Evolutionary conservation across 2,329 filamentous ascomycete genomes (phyloP), one percentile per base, ranked within the genome.

Genomic region (Dactylellina sp.): DNA sequence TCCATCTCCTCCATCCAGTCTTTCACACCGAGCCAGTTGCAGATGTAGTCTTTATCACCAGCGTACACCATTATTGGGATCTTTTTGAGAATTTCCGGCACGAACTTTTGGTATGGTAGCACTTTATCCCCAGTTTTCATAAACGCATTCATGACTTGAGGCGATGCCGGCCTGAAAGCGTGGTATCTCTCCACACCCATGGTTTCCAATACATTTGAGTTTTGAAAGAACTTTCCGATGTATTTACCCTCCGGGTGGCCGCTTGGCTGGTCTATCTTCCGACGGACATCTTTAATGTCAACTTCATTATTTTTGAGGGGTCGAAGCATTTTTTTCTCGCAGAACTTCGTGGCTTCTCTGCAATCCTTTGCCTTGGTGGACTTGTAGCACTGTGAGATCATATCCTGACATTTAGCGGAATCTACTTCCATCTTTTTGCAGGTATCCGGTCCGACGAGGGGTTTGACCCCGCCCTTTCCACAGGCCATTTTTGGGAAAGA

Each of bases 121-220:
- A 97, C 97, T 94, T 94, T 98, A 84, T 99, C 95, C 80, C 95
- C 95, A 80, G 93, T 89, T 84, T 97, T 93, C 68, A 97, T 84
- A 87, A 99, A 99, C 87, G 97, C 96, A 80, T 93, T 89, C 88
- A 98, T 98, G 84, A 98, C 95, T 83, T 98, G 92, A 79, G 95
- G 93, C 87, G 98, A 98, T 88, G 94, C 98, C 82, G 91, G 95
- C 80, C 97, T 92, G 82, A 96, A 98, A 80, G 86, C 87, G 77
- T 88, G 86, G 66, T 97, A 92, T 66, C 97, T 92, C 84, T 99
- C 95, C 59, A 89, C 93, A 76, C 95, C 95, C 25, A 98, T 86
- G 44, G 93, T 92, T 79, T 93, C 87, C 84, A 91, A 91, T 76
- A 97, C 93, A 14, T 91, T 86, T 61, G 86, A 81, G 82, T 91